These are phyloP conservation scores for Huntiella abstrusa DNA, from an alignment of 2,329 filamentous ascomycete genomes.

Conservation along the genomic window DNA sequence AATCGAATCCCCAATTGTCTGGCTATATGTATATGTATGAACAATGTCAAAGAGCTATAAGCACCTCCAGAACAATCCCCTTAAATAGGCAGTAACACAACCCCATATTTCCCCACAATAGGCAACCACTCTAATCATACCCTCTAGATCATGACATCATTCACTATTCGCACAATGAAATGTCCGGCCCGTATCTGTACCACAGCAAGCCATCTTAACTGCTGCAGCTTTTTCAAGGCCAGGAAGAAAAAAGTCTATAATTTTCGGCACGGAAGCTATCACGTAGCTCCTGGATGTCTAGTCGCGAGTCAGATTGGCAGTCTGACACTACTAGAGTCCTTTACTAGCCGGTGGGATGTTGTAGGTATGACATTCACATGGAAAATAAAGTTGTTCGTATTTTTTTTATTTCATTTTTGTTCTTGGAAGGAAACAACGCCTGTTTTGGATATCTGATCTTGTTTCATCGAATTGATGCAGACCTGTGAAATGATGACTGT, in stretches of 20 bases:
- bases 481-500: no score
- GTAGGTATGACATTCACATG: no score
- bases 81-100: no score
- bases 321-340: slow-evolving; percentile 28
- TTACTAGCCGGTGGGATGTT: slow-evolving; percentile 29
- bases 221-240: slow-evolving; percentile 44
- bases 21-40: no score
- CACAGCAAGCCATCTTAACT: slow-evolving; percentile 32
- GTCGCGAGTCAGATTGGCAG: slow-evolving; percentile 21
- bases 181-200: slow-evolving; percentile 52
- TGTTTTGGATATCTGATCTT: slow-evolving; percentile 1
- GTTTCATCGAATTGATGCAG: not conserved
- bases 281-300: slow-evolving; percentile 37
- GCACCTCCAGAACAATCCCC: no score
- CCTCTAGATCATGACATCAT: no score
- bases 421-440: no score
- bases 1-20: not conserved
- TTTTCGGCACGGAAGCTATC: slow-evolving; percentile 43
- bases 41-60: no score
- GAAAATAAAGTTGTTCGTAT: not conserved
- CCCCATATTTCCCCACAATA: no score
- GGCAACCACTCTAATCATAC: no score
- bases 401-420: no score
- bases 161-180: slow-evolving; percentile 11
- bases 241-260: slow-evolving; percentile 16